Percentiles rank a stretch among this genome's conserved stretches.
Evolutionary conservation across 1,284 basidiomycete genomes (phyloP).

Genomic region (Testicularia cyperi): DNA sequence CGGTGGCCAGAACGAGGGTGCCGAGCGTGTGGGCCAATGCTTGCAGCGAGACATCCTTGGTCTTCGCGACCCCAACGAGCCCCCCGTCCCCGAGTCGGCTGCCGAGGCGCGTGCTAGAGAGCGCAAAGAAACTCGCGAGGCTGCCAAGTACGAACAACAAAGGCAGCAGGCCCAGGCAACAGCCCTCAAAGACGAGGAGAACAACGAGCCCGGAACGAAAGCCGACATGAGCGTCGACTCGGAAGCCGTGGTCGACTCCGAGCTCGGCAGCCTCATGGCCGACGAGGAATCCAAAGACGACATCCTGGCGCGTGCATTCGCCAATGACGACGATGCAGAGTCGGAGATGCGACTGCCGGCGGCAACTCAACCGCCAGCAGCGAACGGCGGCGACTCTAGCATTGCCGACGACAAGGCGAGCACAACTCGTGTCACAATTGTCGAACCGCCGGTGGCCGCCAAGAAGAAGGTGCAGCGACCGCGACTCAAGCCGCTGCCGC

Average conservation of each 20-base stretch:
- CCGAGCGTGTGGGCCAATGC: conserved; percentile 70
- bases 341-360: too few relatives aligned
- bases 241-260: conserved; percentile 14
- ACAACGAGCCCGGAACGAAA: too few relatives aligned
- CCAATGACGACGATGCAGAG: conserved; percentile 14
- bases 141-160: conserved; percentile 8
- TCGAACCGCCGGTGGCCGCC: conserved; percentile 11
- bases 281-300: conserved; percentile 23
- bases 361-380: too few relatives aligned
- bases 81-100: conserved; percentile 50
- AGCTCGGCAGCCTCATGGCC: conserved; percentile 8
- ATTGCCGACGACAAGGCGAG: not conserved
- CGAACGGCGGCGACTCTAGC: too few relatives aligned
- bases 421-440: conserved; percentile 3
- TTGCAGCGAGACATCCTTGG: conserved; percentile 57
- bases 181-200: conserved; percentile 4
- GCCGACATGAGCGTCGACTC: conserved; percentile 23
- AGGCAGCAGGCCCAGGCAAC: conserved; percentile 4
- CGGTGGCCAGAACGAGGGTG: conserved; percentile 81
- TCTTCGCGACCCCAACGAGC: conserved; percentile 53
- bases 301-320: conserved; percentile 36
- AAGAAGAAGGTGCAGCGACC: conserved; percentile 24
- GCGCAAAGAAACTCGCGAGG: conserved; percentile 31
- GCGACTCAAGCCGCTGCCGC: conserved; percentile 63
- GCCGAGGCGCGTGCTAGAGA: conserved; percentile 42